A percentile compares a stretch with the other conserved stretches of the same genome.
Conservation (phyloP, 2,329 filamentous ascomycete genomes). For the Scedosporium boydii region DNA sequence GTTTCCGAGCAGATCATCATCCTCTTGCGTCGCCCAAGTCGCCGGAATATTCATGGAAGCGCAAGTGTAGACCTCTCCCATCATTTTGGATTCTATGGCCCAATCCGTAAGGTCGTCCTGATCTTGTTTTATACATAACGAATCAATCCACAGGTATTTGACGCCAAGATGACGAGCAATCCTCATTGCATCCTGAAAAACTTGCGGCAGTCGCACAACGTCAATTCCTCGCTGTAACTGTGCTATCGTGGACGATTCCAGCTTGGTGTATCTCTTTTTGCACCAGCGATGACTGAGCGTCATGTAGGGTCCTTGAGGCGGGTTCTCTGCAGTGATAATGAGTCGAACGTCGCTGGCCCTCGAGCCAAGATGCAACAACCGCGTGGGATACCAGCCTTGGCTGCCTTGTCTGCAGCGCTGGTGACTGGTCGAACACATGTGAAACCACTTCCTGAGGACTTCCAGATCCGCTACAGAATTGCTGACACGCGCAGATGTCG, state of each 20-base stretch:
- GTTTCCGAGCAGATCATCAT: background rate
- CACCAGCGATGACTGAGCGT: background rate
- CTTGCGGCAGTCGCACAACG: conserved; percentile 8
- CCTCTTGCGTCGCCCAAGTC: background rate
- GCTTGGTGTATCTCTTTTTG: background rate
- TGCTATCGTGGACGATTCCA: background rate
- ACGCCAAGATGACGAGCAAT: conserved; percentile 10
- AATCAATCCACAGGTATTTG: conserved; percentile 17
- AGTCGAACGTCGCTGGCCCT: background rate
- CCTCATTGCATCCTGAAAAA: conserved; percentile 13
- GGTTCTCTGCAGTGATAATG: background rate
- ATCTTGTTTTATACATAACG: conserved; percentile 17
- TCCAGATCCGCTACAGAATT: background rate
- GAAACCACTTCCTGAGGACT: background rate
- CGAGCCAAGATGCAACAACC: background rate
- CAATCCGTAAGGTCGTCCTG: conserved; percentile 11
- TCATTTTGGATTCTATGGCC: conserved; percentile 10
- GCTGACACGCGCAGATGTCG: background rate
- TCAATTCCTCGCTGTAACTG: background rate
- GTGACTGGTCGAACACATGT: background rate
- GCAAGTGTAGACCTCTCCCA: conserved; percentile 12
- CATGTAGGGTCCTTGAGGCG: background rate
- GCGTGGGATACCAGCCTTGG: background rate
- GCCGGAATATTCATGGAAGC: conserved; percentile 7
- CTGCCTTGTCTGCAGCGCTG: background rate